phyloP scores from a whole-genome alignment of 1,284 basidiomycete species.

The Cystobasidium sp. region DNA sequence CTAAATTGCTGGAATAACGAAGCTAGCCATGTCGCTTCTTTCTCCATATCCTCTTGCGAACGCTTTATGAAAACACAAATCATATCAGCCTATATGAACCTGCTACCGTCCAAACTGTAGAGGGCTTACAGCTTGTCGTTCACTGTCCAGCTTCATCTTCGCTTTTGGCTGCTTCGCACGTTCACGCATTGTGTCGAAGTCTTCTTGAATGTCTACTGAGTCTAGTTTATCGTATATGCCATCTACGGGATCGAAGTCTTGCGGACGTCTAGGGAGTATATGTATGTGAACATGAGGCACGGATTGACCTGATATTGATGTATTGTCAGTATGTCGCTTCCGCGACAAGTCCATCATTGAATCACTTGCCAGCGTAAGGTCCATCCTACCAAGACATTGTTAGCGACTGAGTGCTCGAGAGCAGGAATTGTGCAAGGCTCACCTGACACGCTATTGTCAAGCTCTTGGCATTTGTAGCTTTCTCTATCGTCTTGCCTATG shows the following conservation, averaged over 20 bases:
- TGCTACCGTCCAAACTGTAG: conserved; percentile 55
- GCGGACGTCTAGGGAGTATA: conserved; percentile 73
- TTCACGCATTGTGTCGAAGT: conserved; percentile 41
- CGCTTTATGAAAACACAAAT: conserved; percentile 72
- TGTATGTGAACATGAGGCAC: conserved; percentile 92
- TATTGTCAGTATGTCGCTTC: neutral
- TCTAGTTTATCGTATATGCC: conserved; percentile 57
- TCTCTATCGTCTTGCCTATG: conserved; percentile 58
- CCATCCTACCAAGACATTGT: conserved; percentile 70
- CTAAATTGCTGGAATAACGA: conserved; percentile 27
- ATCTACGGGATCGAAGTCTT: conserved; percentile 69
- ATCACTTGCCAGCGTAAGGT: conserved; percentile 59
- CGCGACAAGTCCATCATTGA: neutral
- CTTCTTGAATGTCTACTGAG: conserved; percentile 48
- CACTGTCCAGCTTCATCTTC: conserved; percentile 52
- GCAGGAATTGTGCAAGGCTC: conserved; percentile 32
- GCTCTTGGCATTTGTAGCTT: conserved; percentile 59
- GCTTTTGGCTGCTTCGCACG: conserved; percentile 44
- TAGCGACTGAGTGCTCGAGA: neutral
- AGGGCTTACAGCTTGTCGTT: conserved; percentile 35
- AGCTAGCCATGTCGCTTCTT: conserved; percentile 70
- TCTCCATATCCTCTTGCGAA: conserved; percentile 72
- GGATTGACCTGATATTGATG: conserved; percentile 70
- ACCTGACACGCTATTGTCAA: conserved; percentile 84
- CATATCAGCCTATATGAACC: conserved; percentile 56